phyloP scores from a whole-genome alignment of 2,329 filamentous ascomycete species.

The Aspergillus fischeri region DNA sequence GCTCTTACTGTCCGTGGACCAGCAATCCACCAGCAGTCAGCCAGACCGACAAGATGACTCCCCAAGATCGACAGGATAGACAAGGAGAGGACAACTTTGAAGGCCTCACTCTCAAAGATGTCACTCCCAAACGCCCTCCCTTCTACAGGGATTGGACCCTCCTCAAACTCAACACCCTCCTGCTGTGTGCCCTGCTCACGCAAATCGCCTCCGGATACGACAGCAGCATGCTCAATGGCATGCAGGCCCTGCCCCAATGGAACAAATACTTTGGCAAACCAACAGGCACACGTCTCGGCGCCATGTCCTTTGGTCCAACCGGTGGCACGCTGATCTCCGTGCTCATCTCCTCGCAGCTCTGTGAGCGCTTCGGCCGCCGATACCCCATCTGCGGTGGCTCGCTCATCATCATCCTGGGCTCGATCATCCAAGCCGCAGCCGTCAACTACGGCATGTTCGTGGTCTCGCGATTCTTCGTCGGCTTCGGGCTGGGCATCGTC shows the following conservation, averaged over 20 bases:
- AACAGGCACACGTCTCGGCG: constrained; percentile 4
- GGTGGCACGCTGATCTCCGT: constrained; percentile 15
- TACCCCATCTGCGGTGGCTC: constrained; percentile 37
- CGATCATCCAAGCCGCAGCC: constrained; percentile 20
- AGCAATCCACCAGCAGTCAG: too few species aligned
- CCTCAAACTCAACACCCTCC: constrained; percentile 15
- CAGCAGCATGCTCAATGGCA: constrained; percentile 47
- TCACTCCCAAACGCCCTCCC: constrained; percentile 8
- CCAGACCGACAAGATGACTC: neutral
- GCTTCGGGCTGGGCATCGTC: constrained; percentile 19
- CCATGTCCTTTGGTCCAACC: constrained; percentile 6
- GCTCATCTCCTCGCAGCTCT: constrained; percentile 15
- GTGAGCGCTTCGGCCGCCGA: constrained; percentile 16
- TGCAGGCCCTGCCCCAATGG: constrained; percentile 44
- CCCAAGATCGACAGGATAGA: neutral
- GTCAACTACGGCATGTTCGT: constrained; percentile 24
- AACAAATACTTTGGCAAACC: constrained; percentile 28
- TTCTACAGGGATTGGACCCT: constrained; percentile 9
- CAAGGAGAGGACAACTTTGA: constrained; percentile 2
- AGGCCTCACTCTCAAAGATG: constrained; percentile 10
- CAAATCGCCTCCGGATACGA: constrained; percentile 45
- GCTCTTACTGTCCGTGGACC: too few species aligned
- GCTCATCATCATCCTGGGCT: constrained; percentile 31
- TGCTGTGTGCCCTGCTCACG: constrained; percentile 17
- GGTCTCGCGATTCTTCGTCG: constrained; percentile 19